These are phyloP conservation scores for Cutaneotrichosporon sp. DNA, from an alignment of 1,284 basidiomycete genomes.

Conservation along the genomic window DNA sequence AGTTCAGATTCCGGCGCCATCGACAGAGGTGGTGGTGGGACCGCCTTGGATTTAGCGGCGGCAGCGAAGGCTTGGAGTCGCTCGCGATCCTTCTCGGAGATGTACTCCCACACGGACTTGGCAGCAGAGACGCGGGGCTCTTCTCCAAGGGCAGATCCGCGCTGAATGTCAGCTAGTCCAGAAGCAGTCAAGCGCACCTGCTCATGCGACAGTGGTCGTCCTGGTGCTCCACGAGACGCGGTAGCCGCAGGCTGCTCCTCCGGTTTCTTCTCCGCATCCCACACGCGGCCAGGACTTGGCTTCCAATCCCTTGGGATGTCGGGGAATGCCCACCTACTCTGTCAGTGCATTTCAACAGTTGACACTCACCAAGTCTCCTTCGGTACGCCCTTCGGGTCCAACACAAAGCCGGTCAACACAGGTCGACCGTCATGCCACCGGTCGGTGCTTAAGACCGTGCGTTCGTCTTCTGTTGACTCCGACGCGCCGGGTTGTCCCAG, in stretches of 20 bases:
- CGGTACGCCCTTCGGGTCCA: conserved; percentile 67
- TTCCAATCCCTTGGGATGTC: conserved; percentile 80
- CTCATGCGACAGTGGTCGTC: conserved; percentile 43
- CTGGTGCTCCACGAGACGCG: conserved; percentile 31
- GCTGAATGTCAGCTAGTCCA: conserved; percentile 55
- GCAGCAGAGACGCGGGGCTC: conserved; percentile 59
- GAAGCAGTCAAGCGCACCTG: conserved; percentile 34
- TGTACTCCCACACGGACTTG: conserved; percentile 84
- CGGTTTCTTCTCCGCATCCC: conserved; percentile 61
- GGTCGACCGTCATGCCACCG: conserved; percentile 72
- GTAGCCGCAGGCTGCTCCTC: conserved; percentile 53
- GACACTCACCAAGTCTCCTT: conserved; percentile 71
- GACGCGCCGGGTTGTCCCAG: conserved; percentile 28
- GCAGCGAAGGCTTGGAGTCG: conserved; percentile 69
- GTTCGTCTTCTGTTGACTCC: background rate
- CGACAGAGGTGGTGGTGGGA: conserved; percentile 28
- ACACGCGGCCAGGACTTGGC: conserved; percentile 77
- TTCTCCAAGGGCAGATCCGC: conserved; percentile 83
- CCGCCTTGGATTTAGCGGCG: conserved; percentile 25
- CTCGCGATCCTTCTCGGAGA: conserved; percentile 86
- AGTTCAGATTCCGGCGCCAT: conserved; percentile 27
- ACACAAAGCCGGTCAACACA: conserved; percentile 72
- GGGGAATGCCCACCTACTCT: conserved; percentile 71
- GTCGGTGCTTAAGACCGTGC: conserved; percentile 22
- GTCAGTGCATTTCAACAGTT: conserved; percentile 15